Percentiles rank a stretch among this genome's conserved stretches.
These are phyloP conservation scores for Teunomyces panamensis DNA, from an alignment of 805 yeast genomes.

Conservation along the genomic window DNA sequence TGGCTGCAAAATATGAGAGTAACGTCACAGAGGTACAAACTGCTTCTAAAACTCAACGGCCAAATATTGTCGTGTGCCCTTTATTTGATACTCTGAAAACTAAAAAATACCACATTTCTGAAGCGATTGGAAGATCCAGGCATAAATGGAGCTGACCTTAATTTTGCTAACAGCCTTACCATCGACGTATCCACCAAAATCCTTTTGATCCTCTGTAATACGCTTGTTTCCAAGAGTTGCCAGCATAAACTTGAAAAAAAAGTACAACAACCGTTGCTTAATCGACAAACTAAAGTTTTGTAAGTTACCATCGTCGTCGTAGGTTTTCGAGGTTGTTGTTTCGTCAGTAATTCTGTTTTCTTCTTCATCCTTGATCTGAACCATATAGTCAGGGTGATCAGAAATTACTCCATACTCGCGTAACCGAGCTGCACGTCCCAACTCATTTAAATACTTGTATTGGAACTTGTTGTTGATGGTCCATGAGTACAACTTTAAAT, in stretches of 20 bases:
- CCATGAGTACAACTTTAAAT: slow-evolving; percentile 37
- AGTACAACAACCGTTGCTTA: slow-evolving; percentile 14
- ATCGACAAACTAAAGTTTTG: slow-evolving; percentile 9
- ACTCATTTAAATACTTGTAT: slow-evolving; percentile 27
- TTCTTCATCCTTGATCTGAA: slow-evolving; percentile 10
- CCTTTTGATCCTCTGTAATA: slow-evolving; percentile 14
- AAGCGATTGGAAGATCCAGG: slow-evolving; percentile 20
- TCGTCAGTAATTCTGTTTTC: slow-evolving; percentile 1
- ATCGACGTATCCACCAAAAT: slow-evolving; percentile 20
- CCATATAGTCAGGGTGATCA: slow-evolving; percentile 37
- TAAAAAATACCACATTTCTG: slow-evolving; percentile 26
- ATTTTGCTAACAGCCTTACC: slow-evolving; percentile 12
- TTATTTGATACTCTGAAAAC: neutral
- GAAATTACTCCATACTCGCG: slow-evolving; percentile 35
- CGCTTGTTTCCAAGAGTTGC: slow-evolving; percentile 10
- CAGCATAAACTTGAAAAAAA: slow-evolving; percentile 10
- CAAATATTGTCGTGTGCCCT: neutral
- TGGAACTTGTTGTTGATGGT: slow-evolving; percentile 38
- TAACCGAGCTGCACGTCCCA: slow-evolving; percentile 23
- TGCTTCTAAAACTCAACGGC: no score
- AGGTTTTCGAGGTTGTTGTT: slow-evolving; percentile 5
- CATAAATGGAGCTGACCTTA: slow-evolving; percentile 11
- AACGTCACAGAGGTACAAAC: no score
- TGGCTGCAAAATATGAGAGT: neutral
- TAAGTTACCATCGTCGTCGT: slow-evolving; percentile 7